A percentile compares a stretch with the other conserved stretches of the same genome.
Conservation (phyloP, 2,329 filamentous ascomycete species). For the Sclerotinia glacialis region DNA sequence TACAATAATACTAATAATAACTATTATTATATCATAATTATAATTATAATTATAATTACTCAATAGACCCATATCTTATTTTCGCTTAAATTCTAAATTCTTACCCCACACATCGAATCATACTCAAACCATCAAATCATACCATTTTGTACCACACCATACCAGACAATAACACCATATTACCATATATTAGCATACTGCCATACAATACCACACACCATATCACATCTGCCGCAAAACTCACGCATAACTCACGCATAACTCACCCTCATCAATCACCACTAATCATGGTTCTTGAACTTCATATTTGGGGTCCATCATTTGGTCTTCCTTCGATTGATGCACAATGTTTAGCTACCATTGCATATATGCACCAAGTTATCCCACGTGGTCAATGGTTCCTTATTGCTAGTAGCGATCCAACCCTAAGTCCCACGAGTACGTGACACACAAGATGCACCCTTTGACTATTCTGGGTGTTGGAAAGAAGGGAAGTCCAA, state of each 20-base stretch:
- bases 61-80: too few relatives aligned
- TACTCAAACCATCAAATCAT: neutral
- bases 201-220: neutral
- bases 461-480: neutral
- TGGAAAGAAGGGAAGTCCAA: neutral
- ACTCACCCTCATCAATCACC: neutral
- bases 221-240: neutral
- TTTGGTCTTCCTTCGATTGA: slow-evolving; percentile 90
- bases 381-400: slow-evolving; percentile 62
- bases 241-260: neutral
- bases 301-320: slow-evolving; percentile 88
- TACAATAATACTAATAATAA: too few relatives aligned
- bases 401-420: slow-evolving; percentile 70
- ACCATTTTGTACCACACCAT: neutral
- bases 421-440: slow-evolving; percentile 69
- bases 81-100: neutral
- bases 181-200: too few relatives aligned
- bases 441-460: slow-evolving; percentile 41
- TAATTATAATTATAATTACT: too few relatives aligned
- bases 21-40: too few relatives aligned
- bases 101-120: neutral
- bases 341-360: slow-evolving; percentile 79
- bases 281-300: slow-evolving; percentile 54
- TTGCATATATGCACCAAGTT: slow-evolving; percentile 69
- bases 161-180: too few relatives aligned